Evolutionary conservation across 2,329 filamentous ascomycete species (phyloP), one percentile per base, ranked within the genome.

Genomic region (Colletotrichum costaricense): DNA sequence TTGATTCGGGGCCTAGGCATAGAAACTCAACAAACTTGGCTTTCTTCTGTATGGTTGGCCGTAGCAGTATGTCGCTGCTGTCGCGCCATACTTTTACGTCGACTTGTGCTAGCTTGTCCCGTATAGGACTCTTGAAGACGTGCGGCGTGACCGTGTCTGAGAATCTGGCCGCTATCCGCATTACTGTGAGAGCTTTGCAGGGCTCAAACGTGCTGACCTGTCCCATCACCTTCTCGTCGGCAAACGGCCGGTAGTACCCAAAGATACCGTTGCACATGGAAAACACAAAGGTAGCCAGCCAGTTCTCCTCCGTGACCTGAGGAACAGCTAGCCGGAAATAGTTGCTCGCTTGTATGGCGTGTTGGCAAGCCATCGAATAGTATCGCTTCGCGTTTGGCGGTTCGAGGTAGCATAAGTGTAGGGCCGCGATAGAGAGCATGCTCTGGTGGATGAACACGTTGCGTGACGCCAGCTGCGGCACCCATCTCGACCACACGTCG

Each of bases 261-360:
- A 75, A 75, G 5, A 75, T 75, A n/a, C 71, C 74, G 55, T 74
- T 74, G 49, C 71, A 74, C 67, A 75, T 75, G 30, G 67, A 59
- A 22, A 75, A 75, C 26, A 74, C 63, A 24, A 72, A 71, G 16
- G 72, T 71, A 5, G 64, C 67, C 6, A 74, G 72, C 74, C 74
- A 75, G 56, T 75, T 75, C 38, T 75, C 72, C 26, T 74, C 71
- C 4, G 68, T 74, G 16, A 75, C 64, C 46, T 75, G 63, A 5
- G 71, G 67, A 19, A 74, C 72, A 4, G 74, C 71, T 2, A 74
- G 63, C 12, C 74, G 60, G 22, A 75, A 75, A 38, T 74, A 74
- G 63, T 74, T 74, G 49, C 71, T 74, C n/a, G 74, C 71, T 22
- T 75, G 74, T 4, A 75, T 74, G 16, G 74, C 72, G 28, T 75